phyloP scores from a whole-genome alignment of 257 asterid species.

The Solanum neorickii region DNA sequence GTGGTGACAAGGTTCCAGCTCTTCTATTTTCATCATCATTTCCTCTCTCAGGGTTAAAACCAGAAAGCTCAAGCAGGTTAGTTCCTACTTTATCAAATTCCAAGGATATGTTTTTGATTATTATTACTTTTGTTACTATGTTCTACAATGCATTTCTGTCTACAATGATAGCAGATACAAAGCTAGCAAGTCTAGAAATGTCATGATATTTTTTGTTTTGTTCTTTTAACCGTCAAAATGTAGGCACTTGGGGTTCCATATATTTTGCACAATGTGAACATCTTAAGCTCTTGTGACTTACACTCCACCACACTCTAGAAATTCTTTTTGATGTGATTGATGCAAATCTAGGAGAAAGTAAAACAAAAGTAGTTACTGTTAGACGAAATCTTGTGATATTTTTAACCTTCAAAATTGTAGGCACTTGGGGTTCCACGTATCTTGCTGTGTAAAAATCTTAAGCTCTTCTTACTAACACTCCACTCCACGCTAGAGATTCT shows the following conservation, averaged over 20 bases:
- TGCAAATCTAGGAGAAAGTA: background rate
- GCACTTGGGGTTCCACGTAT: background rate
- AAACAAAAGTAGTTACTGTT: background rate
- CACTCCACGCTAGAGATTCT: background rate
- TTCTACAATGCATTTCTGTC: background rate
- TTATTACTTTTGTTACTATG: background rate
- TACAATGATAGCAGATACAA: background rate
- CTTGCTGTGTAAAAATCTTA: background rate
- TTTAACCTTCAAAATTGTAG: background rate
- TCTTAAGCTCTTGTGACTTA: background rate
- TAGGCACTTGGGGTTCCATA: background rate
- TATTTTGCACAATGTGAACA: background rate
- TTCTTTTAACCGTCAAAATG: background rate
- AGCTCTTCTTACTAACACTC: background rate
- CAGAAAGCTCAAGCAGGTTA: conserved; percentile 16
- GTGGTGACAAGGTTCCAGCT: conserved; percentile 4
- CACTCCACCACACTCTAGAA: background rate
- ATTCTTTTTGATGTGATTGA: background rate
- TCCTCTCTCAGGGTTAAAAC: background rate
- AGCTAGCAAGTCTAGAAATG: background rate
- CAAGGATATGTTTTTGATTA: background rate
- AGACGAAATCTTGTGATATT: background rate
- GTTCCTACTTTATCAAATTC: background rate
- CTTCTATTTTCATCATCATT: conserved; percentile 7
- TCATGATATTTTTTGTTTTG: background rate